Evolutionary conservation across 2,329 filamentous ascomycete species (phyloP).

Genomic region (Lasiodiplodia sp.): DNA sequence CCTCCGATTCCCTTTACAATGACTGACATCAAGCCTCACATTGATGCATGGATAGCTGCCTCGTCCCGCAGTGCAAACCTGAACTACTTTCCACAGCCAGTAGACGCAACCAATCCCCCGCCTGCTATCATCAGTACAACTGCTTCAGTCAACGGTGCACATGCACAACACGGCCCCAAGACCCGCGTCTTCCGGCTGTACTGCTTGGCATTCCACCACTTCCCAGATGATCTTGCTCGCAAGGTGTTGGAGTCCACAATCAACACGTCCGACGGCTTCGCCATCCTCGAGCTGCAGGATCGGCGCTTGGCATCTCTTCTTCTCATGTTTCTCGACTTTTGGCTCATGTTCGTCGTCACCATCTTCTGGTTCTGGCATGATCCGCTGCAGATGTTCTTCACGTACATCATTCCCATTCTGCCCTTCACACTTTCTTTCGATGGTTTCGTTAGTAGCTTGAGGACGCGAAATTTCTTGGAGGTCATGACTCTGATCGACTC

Average conservation of each 20-base stretch:
- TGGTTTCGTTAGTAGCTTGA: slow-evolving; percentile 70
- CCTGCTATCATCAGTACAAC: slow-evolving; percentile 38
- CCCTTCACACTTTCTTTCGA: slow-evolving; percentile 74
- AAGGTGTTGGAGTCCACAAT: slow-evolving; percentile 70
- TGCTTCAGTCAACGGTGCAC: not conserved
- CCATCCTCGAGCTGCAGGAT: slow-evolving; percentile 78
- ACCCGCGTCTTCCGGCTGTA: slow-evolving; percentile 69
- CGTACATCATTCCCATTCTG: slow-evolving; percentile 69
- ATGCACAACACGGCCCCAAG: not conserved
- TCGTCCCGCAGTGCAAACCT: slow-evolving; percentile 59
- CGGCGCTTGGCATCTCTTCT: slow-evolving; percentile 49
- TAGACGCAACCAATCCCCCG: slow-evolving; percentile 71
- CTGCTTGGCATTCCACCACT: slow-evolving; percentile 80
- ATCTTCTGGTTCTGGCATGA: slow-evolving; percentile 62
- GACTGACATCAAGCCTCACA: slow-evolving; percentile 50
- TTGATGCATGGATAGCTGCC: slow-evolving; percentile 45
- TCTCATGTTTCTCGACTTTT: slow-evolving; percentile 46
- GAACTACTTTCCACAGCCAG: slow-evolving; percentile 64
- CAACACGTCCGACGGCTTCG: slow-evolving; percentile 70
- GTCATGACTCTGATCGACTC: slow-evolving; percentile 64
- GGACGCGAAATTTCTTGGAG: slow-evolving; percentile 72
- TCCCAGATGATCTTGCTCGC: slow-evolving; percentile 68
- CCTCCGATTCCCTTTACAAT: slow-evolving; percentile 48
- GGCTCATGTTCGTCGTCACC: slow-evolving; percentile 61
- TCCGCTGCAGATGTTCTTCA: slow-evolving; percentile 67